Conservation (phyloP, 2,329 filamentous ascomycete genomes). For the Stagonosporopsis rhizophila region DNA sequence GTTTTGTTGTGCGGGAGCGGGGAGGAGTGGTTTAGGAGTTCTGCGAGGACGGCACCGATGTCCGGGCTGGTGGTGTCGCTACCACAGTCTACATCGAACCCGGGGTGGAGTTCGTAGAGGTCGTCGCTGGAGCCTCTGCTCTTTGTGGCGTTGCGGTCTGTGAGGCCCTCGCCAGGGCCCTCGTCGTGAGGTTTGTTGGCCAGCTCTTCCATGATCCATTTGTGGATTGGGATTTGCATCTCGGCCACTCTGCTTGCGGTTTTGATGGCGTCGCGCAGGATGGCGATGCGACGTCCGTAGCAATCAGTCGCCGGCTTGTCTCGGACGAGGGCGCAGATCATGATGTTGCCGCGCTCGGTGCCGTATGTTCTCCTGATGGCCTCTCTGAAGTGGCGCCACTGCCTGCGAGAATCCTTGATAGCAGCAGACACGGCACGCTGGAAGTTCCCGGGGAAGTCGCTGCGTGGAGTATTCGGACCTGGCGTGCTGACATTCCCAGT, state of each 20-base stretch:
- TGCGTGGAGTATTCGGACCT: constrained; percentile 32
- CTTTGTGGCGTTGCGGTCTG: constrained; percentile 27
- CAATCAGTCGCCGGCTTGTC: constrained; percentile 33
- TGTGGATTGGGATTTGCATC: constrained; percentile 32
- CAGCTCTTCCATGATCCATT: constrained; percentile 29
- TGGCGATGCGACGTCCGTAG: constrained; percentile 28
- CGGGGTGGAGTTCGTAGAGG: constrained; percentile 6
- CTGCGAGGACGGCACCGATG: constrained; percentile 21
- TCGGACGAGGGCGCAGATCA: constrained; percentile 33
- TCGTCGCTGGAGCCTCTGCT: constrained; percentile 24
- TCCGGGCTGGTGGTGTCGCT: constrained; percentile 21
- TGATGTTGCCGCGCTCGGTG: constrained; percentile 33
- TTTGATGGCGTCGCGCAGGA: constrained; percentile 25
- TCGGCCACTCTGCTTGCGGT: constrained; percentile 26
- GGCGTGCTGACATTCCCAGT: constrained; percentile 26
- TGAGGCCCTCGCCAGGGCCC: constrained; percentile 23
- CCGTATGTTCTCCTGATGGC: constrained; percentile 32
- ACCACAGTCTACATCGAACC: constrained; percentile 9
- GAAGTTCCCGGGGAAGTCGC: constrained; percentile 32
- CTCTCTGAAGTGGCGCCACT: constrained; percentile 35
- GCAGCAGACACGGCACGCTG: constrained; percentile 30
- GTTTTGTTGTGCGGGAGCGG: constrained; percentile 28
- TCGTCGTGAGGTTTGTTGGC: constrained; percentile 30
- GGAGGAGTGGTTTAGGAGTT: constrained; percentile 20
- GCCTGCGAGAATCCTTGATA: constrained; percentile 28